Conservation (phyloP, 2,329 filamentous ascomycete species). For the Thelonectria olida region DNA sequence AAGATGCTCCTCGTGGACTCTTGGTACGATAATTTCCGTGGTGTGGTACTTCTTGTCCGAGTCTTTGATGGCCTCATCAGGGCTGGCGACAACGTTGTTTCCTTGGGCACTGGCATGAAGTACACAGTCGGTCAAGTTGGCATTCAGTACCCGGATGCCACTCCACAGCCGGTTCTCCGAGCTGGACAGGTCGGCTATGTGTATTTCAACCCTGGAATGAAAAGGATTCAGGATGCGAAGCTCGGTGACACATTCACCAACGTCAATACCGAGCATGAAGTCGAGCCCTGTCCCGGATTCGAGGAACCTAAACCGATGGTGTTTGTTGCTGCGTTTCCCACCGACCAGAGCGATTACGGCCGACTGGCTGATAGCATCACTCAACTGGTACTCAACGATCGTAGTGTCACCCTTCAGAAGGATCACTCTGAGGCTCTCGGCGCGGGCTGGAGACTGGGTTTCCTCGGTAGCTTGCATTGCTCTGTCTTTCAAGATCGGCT, state of each 20-base stretch:
- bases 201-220: slow-evolving; percentile 98
- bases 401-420: slow-evolving; percentile 92
- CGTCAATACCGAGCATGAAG: slow-evolving; percentile 76
- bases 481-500: slow-evolving; percentile 98
- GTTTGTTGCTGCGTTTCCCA: slow-evolving; percentile 95
- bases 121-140: slow-evolving; percentile 97
- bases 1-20: slow-evolving; percentile 93
- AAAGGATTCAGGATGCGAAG: slow-evolving; percentile 93
- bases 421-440: slow-evolving; percentile 94
- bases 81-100: slow-evolving; percentile 86
- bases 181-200: slow-evolving; percentile 97
- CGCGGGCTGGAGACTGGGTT: slow-evolving; percentile 92
- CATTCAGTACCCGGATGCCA: slow-evolving; percentile 92
- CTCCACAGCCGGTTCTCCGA: slow-evolving; percentile 79
- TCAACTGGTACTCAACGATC: slow-evolving; percentile 92
- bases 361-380: slow-evolving; percentile 93
- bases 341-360: slow-evolving; percentile 86
- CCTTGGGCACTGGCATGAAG: slow-evolving; percentile 86
- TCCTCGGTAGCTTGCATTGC: slow-evolving; percentile 95
- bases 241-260: slow-evolving; percentile 95
- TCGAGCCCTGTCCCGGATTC: slow-evolving; percentile 88
- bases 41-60: slow-evolving; percentile 89
- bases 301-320: slow-evolving; percentile 99
- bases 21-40: slow-evolving; percentile 97
- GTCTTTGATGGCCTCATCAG: slow-evolving; percentile 88